These are phyloP conservation scores for Auriculariales sp. DNA, from an alignment of 768 basidiomycete genomes.

Conservation along the genomic window DNA sequence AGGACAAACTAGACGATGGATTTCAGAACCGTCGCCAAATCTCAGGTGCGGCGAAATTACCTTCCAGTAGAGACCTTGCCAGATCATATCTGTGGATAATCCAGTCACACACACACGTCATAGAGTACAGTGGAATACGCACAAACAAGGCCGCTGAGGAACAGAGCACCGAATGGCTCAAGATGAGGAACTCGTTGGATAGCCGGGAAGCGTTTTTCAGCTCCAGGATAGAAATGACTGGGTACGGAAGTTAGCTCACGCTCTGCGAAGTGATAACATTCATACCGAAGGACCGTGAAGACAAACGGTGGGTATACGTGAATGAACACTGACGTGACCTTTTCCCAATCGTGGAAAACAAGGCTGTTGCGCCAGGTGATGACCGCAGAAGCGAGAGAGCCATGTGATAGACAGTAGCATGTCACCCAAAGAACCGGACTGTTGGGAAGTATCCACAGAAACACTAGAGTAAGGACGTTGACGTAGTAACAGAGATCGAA, in stretches of 20 bases:
- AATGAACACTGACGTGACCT: conserved; percentile 88
- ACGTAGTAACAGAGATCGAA: conserved; percentile 71
- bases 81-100: conserved; percentile 55
- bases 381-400: conserved; percentile 82
- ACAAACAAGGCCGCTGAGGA: conserved; percentile 78
- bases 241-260: neutral
- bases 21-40: too few species aligned
- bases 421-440: conserved; percentile 73
- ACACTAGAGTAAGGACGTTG: conserved; percentile 82
- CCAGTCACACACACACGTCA: conserved; percentile 9
- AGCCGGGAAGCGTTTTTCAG: conserved; percentile 75
- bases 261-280: conserved; percentile 1
- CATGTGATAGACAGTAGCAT: conserved; percentile 86
- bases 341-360: conserved; percentile 95
- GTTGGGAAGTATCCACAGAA: conserved; percentile 77
- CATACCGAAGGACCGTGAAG: conserved; percentile 80
- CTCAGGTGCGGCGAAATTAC: too few species aligned
- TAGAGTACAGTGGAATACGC: conserved; percentile 18
- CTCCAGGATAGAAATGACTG: conserved; percentile 81
- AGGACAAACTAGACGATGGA: conserved; percentile 62
- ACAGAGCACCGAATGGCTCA: conserved; percentile 53
- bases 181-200: conserved; percentile 54
- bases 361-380: conserved; percentile 98
- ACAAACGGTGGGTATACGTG: conserved; percentile 88
- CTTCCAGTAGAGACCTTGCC: conserved; percentile 94